Percentiles rank a stretch among this genome's conserved stretches.
Evolutionary conservation across 2,329 filamentous ascomycete genomes (phyloP).

Genomic region (Aspergillus brunneoviolaceus): DNA sequence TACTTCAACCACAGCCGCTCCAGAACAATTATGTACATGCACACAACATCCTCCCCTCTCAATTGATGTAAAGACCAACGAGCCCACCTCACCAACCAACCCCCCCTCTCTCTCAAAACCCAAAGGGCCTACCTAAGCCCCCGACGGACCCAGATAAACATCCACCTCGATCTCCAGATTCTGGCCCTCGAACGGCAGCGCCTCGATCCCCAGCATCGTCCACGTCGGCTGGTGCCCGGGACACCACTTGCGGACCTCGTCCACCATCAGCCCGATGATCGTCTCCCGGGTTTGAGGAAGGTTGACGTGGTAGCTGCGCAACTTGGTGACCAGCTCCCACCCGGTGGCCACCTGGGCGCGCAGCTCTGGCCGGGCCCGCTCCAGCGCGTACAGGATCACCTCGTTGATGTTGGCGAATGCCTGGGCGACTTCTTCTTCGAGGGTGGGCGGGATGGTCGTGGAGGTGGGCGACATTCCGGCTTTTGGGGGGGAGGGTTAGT

Average conservation of each 20-base stretch:
- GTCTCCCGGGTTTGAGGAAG: not conserved
- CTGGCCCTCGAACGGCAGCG: slow-evolving; percentile 8
- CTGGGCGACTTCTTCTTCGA: slow-evolving; percentile 4
- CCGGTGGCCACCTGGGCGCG: not conserved
- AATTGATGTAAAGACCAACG: too few relatives aligned
- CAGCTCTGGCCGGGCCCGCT: not conserved
- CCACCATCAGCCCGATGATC: slow-evolving; percentile 4
- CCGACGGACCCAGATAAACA: not conserved
- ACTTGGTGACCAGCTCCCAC: slow-evolving; percentile 1
- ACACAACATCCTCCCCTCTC: too few relatives aligned
- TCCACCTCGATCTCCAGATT: slow-evolving; percentile 3
- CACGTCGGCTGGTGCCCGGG: slow-evolving; percentile 4
- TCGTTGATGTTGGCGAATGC: slow-evolving; percentile 8
- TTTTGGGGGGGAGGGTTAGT: not conserved
- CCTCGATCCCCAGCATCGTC: slow-evolving; percentile 4
- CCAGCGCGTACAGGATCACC: slow-evolving; percentile 4
- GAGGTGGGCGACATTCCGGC: slow-evolving; percentile 4
- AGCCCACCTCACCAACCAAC: too few relatives aligned
- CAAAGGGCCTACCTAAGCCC: not conserved
- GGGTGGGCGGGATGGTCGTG: not conserved
- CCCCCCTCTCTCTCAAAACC: too few relatives aligned
- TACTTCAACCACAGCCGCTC: too few relatives aligned
- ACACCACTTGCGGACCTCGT: slow-evolving; percentile 1
- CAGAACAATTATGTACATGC: too few relatives aligned
- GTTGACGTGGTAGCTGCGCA: slow-evolving; percentile 5